A percentile compares a stretch with the other conserved stretches of the same genome.
Conservation (phyloP, 768 basidiomycete genomes). For the Boletus pseudo-olivaceus region DNA sequence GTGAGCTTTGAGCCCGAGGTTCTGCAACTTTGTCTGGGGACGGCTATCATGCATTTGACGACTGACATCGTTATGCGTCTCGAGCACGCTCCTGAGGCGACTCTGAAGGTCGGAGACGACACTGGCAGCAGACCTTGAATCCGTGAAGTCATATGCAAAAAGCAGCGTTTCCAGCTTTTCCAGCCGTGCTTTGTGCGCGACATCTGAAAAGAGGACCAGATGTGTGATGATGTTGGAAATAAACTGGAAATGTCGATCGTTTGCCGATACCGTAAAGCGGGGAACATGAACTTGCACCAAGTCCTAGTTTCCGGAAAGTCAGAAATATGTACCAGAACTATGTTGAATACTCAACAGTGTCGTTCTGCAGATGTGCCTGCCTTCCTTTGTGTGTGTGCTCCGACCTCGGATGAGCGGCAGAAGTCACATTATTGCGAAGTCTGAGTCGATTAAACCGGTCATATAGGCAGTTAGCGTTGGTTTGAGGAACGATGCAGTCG, state of each 20-base stretch:
- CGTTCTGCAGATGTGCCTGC: constrained; percentile 53
- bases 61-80: constrained; percentile 44
- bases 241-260: constrained; percentile 74
- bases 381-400: constrained; percentile 25
- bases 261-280: constrained; percentile 82
- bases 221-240: constrained; percentile 86
- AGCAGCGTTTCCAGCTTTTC: constrained; percentile 79
- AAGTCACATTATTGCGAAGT: constrained; percentile 66
- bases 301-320: constrained; percentile 49
- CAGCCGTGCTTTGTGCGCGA: constrained; percentile 71
- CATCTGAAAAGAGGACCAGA: constrained; percentile 86
- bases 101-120: constrained; percentile 72
- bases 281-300: constrained; percentile 79
- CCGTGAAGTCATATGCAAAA: constrained; percentile 86
- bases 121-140: constrained; percentile 63
- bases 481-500: constrained; percentile 87
- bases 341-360: constrained; percentile 47
- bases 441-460: constrained; percentile 95
- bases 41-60: constrained; percentile 30
- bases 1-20: constrained; percentile 69
- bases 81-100: constrained; percentile 61
- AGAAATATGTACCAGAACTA: constrained; percentile 2
- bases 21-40: constrained; percentile 47
- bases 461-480: constrained; percentile 79
- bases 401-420: constrained; percentile 43